Evolutionary conservation across 2,329 filamentous ascomycete genomes (phyloP).

Genomic region (Beauveria pseudobassiana): DNA sequence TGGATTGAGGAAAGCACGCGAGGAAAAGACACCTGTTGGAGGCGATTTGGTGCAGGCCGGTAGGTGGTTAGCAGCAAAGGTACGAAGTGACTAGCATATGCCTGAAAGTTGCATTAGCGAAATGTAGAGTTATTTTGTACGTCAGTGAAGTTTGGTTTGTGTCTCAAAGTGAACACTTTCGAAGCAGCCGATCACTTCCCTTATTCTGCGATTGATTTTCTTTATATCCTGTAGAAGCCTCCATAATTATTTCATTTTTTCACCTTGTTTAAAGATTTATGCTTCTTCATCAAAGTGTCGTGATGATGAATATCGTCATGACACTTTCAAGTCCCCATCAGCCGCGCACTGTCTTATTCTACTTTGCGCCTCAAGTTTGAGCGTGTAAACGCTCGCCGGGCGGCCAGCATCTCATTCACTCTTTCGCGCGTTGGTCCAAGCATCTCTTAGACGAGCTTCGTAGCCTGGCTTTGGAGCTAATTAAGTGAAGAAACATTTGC

Average conservation of each 20-base stretch:
- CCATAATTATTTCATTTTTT: not conserved
- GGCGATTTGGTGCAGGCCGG: conserved; percentile 20
- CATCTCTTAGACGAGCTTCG: not conserved
- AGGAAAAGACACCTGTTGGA: conserved; percentile 28
- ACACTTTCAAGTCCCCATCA: not conserved
- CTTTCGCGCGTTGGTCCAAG: not conserved
- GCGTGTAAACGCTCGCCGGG: not conserved
- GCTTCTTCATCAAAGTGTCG: not conserved
- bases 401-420: not conserved
- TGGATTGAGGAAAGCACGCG: conserved; percentile 33
- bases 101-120: not conserved
- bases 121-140: not conserved
- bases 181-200: too few relatives aligned
- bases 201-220: not conserved
- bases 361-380: not conserved
- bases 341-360: not conserved
- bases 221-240: not conserved
- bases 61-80: conserved; percentile 13
- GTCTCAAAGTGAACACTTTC: too few relatives aligned
- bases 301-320: not conserved
- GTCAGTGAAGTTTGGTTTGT: too few relatives aligned
- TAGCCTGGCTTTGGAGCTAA: not conserved
- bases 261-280: not conserved
- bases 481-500: too few relatives aligned
- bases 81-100: conserved; percentile 5